These are phyloP conservation scores for Stachybotrys echinatus DNA, from an alignment of 2,329 filamentous ascomycete species.

Conservation along the genomic window DNA sequence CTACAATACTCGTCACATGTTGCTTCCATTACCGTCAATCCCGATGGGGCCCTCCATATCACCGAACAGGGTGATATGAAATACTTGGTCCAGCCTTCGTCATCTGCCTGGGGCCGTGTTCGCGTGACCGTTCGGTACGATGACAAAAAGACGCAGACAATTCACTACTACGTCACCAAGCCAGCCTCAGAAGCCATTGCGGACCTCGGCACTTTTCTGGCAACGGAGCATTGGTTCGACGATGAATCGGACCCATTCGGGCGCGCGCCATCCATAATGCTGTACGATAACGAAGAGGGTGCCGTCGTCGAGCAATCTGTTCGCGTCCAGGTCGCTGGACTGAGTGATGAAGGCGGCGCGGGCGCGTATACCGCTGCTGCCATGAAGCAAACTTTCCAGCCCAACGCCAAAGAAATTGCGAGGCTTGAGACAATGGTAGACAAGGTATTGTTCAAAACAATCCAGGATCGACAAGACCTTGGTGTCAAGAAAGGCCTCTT, in stretches of 20 bases:
- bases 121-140: slow-evolving; percentile 41
- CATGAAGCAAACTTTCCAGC: slow-evolving; percentile 49
- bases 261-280: slow-evolving; percentile 49
- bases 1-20: slow-evolving; percentile 35
- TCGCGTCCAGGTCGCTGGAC: slow-evolving; percentile 52
- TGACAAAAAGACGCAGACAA: slow-evolving; percentile 41
- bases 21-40: slow-evolving; percentile 30
- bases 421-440: slow-evolving; percentile 50
- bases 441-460: slow-evolving; percentile 40
- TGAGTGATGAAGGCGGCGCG: slow-evolving; percentile 55
- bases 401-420: slow-evolving; percentile 39
- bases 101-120: slow-evolving; percentile 41
- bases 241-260: slow-evolving; percentile 48
- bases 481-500: slow-evolving; percentile 51
- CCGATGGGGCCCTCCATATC: slow-evolving; percentile 29
- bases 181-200: slow-evolving; percentile 34
- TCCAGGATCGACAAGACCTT: slow-evolving; percentile 38
- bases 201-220: slow-evolving; percentile 48
- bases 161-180: slow-evolving; percentile 53
- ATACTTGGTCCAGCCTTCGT: slow-evolving; percentile 37
- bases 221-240: slow-evolving; percentile 46
- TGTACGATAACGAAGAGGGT: slow-evolving; percentile 46
- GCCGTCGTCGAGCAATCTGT: slow-evolving; percentile 38
- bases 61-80: slow-evolving; percentile 16
- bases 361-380: slow-evolving; percentile 49